Conservation (phyloP, 306 rosid genomes). For the Parietaria judaica region DNA sequence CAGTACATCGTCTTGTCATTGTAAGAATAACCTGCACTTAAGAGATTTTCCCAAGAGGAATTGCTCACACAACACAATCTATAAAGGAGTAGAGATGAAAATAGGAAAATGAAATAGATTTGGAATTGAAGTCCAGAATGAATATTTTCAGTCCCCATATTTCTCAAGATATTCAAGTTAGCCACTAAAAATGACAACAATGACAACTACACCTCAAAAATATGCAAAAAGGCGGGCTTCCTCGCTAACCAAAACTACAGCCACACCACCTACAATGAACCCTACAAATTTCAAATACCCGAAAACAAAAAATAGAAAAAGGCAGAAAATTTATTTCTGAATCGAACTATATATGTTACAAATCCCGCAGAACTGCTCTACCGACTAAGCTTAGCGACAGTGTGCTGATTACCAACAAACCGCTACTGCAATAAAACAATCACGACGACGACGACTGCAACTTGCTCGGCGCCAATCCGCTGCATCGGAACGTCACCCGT, state of each 20-base stretch:
- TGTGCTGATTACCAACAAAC: constrained; percentile 33
- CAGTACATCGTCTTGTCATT: too few relatives aligned
- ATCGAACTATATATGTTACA: constrained; percentile 89
- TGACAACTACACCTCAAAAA: constrained; percentile 74
- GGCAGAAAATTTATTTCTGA: constrained; percentile 66
- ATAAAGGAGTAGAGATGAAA: neutral
- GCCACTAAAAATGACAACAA: constrained; percentile 57
- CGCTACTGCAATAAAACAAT: constrained; percentile 46
- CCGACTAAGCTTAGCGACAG: constrained; percentile 53
- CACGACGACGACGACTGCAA: constrained; percentile 59
- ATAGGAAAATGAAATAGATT: neutral
- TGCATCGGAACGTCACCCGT: constrained; percentile 54
- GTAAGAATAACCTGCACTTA: too few relatives aligned
- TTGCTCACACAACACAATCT: too few relatives aligned
- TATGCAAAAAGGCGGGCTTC: constrained; percentile 47
- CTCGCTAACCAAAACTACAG: constrained; percentile 80
- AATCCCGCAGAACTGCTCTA: constrained; percentile 72
- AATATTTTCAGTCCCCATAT: constrained; percentile 39
- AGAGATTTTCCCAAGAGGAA: too few relatives aligned
- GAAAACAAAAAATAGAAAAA: constrained; percentile 23
- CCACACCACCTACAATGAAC: constrained; percentile 67
- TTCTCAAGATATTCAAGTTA: constrained; percentile 42
- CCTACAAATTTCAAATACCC: constrained; percentile 36
- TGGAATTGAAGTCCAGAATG: constrained; percentile 34
- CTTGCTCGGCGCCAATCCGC: constrained; percentile 57